These are phyloP conservation scores for Irpex sp. DNA, from an alignment of 1,284 basidiomycete species.

Conservation along the genomic window DNA sequence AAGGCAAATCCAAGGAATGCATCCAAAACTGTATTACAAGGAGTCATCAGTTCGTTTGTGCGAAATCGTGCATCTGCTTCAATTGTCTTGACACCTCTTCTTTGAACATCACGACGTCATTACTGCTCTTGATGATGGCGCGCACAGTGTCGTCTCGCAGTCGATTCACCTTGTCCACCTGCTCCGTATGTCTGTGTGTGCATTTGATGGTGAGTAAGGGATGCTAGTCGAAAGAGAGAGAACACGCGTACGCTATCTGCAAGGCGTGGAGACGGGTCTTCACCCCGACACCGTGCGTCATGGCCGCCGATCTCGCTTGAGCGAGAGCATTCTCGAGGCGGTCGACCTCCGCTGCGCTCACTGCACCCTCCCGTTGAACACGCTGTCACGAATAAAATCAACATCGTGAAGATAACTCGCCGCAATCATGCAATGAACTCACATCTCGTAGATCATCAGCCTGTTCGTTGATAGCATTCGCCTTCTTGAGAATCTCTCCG, in stretches of 20 bases:
- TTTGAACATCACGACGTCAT: conserved; percentile 76
- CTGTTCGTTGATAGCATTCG: conserved; percentile 63
- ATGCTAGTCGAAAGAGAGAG: background rate
- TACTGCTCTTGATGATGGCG: conserved; percentile 77
- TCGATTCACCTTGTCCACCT: conserved; percentile 66
- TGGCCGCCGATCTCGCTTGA: conserved; percentile 68
- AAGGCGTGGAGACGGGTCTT: conserved; percentile 72
- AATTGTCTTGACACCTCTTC: conserved; percentile 68
- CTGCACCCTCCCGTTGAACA: conserved; percentile 66
- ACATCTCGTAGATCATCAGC: conserved; percentile 78
- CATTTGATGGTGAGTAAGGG: background rate
- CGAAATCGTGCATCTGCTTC: conserved; percentile 60
- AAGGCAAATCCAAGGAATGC: background rate
- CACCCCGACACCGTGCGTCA: conserved; percentile 72
- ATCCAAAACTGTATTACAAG: background rate
- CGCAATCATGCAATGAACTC: conserved; percentile 25
- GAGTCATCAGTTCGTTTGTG: conserved; percentile 46
- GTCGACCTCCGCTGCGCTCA: conserved; percentile 57
- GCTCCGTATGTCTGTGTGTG: conserved; percentile 61
- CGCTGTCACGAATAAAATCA: conserved; percentile 39
- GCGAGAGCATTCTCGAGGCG: conserved; percentile 66
- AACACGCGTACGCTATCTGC: conserved; percentile 42
- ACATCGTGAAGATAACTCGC: background rate
- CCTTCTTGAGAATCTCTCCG: conserved; percentile 65
- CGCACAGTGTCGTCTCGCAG: conserved; percentile 73